Evolutionary conservation across 306 rosid species (phyloP).

Genomic region (Ochetophila trinervis): DNA sequence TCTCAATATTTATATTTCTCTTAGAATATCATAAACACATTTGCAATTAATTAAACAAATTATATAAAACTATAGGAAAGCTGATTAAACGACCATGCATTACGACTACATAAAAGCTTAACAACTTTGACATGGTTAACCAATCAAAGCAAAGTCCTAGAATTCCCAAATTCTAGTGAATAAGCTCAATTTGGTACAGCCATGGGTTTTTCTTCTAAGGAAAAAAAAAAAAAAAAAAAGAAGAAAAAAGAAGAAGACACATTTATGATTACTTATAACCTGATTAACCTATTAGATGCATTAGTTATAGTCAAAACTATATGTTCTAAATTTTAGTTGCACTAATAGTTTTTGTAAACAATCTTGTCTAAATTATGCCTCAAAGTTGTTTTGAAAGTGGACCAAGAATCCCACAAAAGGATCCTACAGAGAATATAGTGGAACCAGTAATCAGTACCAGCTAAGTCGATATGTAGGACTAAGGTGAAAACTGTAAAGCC

Average conservation of each 20-base stretch:
- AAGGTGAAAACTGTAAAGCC: background rate
- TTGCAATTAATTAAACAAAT: background rate
- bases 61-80: background rate
- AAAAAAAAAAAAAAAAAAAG: background rate
- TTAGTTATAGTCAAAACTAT: background rate
- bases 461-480: too few species aligned
- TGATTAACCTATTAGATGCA: background rate
- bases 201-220: background rate
- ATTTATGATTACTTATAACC: background rate
- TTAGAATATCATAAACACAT: constrained; percentile 15
- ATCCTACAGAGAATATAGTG: too few species aligned
- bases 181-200: background rate
- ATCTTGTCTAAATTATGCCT: background rate
- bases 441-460: too few species aligned
- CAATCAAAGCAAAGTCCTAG: constrained; percentile 10
- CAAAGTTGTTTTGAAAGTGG: too few species aligned
- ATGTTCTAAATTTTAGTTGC: background rate
- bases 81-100: background rate
- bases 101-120: background rate
- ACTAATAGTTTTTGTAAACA: background rate
- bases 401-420: background rate
- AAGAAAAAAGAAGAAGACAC: background rate
- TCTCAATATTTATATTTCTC: constrained; percentile 1
- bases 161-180: background rate
- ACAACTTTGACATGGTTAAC: background rate